phyloP scores from a whole-genome alignment of 192 early-diverging fungal species.

The Lobosporangium transversale region DNA sequence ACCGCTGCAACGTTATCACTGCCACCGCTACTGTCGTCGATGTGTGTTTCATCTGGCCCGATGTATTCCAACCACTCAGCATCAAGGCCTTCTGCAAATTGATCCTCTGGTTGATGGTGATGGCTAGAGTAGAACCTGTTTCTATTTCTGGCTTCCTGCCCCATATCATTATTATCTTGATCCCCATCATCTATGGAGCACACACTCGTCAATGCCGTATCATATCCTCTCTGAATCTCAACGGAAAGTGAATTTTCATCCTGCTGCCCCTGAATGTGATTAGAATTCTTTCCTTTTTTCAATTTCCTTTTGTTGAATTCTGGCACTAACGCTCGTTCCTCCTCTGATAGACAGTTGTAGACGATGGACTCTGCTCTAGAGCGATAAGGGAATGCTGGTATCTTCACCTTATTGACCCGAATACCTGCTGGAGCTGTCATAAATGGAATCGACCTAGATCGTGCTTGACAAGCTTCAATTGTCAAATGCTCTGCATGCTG shows the following conservation, averaged over 20 bases:
- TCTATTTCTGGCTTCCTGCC: background rate
- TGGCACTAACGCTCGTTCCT: constrained; percentile 11
- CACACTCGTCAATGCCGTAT: background rate
- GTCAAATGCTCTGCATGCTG: constrained; percentile 13
- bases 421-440: constrained; percentile 34
- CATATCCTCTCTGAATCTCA: background rate
- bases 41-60: background rate
- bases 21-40: background rate
- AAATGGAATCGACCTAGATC: constrained; percentile 39
- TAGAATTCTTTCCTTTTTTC: background rate
- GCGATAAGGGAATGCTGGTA: constrained; percentile 28
- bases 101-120: background rate
- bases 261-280: background rate
- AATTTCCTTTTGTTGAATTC: background rate
- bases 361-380: constrained; percentile 26
- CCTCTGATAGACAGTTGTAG: constrained; percentile 14
- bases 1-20: constrained; percentile 50
- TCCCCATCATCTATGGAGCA: background rate
- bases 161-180: background rate
- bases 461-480: constrained; percentile 32
- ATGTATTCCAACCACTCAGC: constrained; percentile 42
- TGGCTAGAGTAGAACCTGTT: background rate
- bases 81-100: constrained; percentile 30
- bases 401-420: constrained; percentile 26
- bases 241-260: background rate